These are phyloP conservation scores for Mortierella sp. DNA, from an alignment of 371 early-diverging fungal species.

Conservation along the genomic window DNA sequence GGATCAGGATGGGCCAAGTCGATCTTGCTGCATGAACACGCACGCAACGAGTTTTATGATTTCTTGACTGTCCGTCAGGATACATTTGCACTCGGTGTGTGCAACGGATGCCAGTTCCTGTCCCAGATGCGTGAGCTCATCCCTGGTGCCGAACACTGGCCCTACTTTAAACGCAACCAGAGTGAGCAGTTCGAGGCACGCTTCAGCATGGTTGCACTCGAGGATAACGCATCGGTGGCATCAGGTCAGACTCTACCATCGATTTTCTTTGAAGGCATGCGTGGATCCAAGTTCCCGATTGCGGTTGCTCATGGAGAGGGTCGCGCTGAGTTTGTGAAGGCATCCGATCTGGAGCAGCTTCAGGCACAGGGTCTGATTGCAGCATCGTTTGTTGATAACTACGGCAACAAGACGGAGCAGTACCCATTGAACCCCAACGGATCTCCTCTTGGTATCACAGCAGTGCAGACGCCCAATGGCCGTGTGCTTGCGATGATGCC, in stretches of 20 bases:
- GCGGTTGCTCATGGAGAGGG: conserved; percentile 98
- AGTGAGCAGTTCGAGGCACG: conserved; percentile 96
- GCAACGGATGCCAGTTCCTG: conserved; percentile 98
- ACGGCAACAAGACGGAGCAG: conserved; percentile 75
- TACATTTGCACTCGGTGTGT: conserved; percentile 96
- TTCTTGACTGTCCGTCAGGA: conserved; percentile 86
- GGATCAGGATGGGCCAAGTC: conserved; percentile 97
- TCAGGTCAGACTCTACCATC: conserved; percentile 38
- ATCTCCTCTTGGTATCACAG: conserved; percentile 87
- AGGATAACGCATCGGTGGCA: conserved; percentile 31
- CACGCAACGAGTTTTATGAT: conserved; percentile 77
- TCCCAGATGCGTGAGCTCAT: conserved; percentile 85
- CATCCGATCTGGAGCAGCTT: conserved; percentile 59
- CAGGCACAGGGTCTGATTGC: conserved; percentile 66
- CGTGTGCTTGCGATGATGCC: conserved; percentile 97
- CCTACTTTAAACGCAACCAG: conserved; percentile 88
- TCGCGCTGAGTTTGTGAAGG: conserved; percentile 78
- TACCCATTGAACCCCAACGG: conserved; percentile 98
- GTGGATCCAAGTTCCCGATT: conserved; percentile 91
- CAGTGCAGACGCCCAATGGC: conserved; percentile 84
- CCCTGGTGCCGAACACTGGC: conserved; percentile 89
- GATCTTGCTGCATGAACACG: conserved; percentile 76
- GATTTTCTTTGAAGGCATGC: conserved; percentile 91
- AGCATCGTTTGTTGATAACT: conserved; percentile 85
- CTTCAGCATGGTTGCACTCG: conserved; percentile 80